Evolutionary conservation across 2,329 filamentous ascomycete genomes (phyloP).

Genomic region (Fusarium veterinarium): DNA sequence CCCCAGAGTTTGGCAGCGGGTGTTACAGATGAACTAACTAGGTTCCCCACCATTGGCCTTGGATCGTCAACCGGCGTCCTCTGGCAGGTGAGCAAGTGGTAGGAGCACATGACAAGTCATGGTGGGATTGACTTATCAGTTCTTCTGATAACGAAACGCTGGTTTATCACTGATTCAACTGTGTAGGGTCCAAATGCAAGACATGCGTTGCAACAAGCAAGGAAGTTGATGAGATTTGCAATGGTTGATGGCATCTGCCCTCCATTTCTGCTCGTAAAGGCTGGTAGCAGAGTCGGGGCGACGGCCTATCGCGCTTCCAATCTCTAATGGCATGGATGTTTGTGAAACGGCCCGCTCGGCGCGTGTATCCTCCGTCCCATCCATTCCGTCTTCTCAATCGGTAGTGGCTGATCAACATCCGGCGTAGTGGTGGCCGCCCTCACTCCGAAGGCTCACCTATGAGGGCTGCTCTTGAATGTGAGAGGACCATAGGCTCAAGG

Average conservation of each 20-base stretch:
- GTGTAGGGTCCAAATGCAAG: slow-evolving; percentile 9
- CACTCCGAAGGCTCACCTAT: background rate
- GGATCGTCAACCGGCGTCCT: slow-evolving; percentile 25
- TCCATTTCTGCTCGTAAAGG: slow-evolving; percentile 17
- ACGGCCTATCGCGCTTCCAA: slow-evolving; percentile 19
- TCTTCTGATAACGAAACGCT: slow-evolving; percentile 4
- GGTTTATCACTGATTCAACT: slow-evolving; percentile 12
- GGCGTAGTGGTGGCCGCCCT: slow-evolving; percentile 21
- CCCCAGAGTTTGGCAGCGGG: slow-evolving; percentile 15
- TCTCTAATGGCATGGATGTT: slow-evolving; percentile 20
- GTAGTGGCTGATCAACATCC: slow-evolving; percentile 20
- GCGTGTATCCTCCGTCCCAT: slow-evolving; percentile 40
- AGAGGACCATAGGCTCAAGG: slow-evolving; percentile 17
- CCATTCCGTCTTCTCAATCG: slow-evolving; percentile 22
- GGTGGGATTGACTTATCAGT: slow-evolving; percentile 19
- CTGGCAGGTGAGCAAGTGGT: slow-evolving; percentile 34
- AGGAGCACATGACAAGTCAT: slow-evolving; percentile 38
- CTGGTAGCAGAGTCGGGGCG: slow-evolving; percentile 20
- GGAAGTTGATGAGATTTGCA: background rate
- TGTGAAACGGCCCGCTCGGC: slow-evolving; percentile 47
- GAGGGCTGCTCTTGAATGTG: slow-evolving; percentile 25
- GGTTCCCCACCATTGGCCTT: slow-evolving; percentile 31
- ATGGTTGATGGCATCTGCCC: slow-evolving; percentile 13
- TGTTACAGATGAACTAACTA: slow-evolving; percentile 11
- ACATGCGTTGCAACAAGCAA: slow-evolving; percentile 8